Percentiles rank a stretch among this genome's conserved stretches.
Evolutionary conservation across 768 basidiomycete species (phyloP).

Genomic region (Pulveroboletus frians): DNA sequence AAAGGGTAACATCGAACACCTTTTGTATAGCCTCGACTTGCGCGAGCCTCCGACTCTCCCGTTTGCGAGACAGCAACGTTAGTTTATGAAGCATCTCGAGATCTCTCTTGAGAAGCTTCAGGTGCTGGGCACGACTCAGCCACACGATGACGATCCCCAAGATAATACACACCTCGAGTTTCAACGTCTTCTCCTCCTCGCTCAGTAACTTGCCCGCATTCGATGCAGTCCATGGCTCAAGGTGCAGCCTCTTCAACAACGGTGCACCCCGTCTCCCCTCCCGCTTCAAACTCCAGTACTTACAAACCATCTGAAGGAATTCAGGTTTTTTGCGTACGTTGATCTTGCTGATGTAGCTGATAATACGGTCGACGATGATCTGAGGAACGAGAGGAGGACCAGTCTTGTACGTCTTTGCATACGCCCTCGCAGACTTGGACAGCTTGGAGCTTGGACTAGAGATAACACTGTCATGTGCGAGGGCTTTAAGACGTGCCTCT

Average conservation of each 20-base stretch:
- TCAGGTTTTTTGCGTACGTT: conserved; percentile 69
- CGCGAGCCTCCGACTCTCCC: conserved; percentile 76
- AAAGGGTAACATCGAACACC: conserved; percentile 58
- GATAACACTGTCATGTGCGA: conserved; percentile 40
- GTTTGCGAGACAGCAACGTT: conserved; percentile 61
- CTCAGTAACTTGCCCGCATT: conserved; percentile 58
- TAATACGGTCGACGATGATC: conserved; percentile 74
- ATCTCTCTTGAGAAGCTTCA: conserved; percentile 68
- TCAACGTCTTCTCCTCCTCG: conserved; percentile 77
- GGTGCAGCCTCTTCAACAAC: conserved; percentile 83
- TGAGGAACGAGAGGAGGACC: conserved; percentile 90
- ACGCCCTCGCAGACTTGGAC: conserved; percentile 82
- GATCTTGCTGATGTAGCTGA: conserved; percentile 68
- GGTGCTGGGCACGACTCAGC: conserved; percentile 30
- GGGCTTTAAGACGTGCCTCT: conserved; percentile 53
- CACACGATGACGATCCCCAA: not conserved
- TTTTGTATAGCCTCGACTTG: conserved; percentile 64
- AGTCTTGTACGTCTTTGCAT: conserved; percentile 86
- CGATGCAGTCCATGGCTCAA: conserved; percentile 95
- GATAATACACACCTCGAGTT: conserved; percentile 61
- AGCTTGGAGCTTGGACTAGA: conserved; percentile 40
- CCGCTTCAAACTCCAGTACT: conserved; percentile 97
- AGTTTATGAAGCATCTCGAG: conserved; percentile 68
- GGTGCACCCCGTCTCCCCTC: conserved; percentile 93
- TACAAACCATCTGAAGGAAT: conserved; percentile 72